Percentiles rank a stretch among this genome's conserved stretches.
These are phyloP conservation scores for Eucalyptus globulus DNA, from an alignment of 345 rosid genomes.

Conservation along the genomic window DNA sequence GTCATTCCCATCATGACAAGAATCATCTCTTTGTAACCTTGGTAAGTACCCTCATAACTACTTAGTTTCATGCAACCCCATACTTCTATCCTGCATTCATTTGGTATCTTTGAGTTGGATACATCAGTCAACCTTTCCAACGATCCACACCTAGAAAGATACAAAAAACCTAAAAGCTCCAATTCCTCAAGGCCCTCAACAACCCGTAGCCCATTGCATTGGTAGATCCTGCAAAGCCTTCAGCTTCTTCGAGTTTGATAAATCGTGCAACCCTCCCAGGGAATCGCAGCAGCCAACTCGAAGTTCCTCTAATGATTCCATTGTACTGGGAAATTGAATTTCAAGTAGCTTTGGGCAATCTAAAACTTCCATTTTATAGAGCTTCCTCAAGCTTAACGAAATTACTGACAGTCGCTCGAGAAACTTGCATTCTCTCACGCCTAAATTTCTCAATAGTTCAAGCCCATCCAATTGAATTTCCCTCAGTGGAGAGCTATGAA, in stretches of 20 bases:
- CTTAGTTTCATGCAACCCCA: fast-evolving
- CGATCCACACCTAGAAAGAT: fast-evolving
- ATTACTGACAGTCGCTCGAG: fast-evolving
- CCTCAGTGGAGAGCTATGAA: fast-evolving
- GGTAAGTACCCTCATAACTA: background rate
- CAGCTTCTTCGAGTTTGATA: background rate
- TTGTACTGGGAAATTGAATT: too few species aligned
- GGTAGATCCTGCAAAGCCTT: fast-evolving
- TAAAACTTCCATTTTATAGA: fast-evolving
- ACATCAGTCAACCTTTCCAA: too few species aligned
- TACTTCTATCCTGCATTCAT: fast-evolving
- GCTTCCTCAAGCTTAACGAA: too few species aligned
- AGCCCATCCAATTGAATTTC: too few species aligned
- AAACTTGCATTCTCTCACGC: too few species aligned
- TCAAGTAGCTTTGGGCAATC: too few species aligned
- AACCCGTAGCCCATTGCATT: background rate
- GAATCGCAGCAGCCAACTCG: fast-evolving
- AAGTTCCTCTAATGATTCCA: fast-evolving
- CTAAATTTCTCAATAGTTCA: too few species aligned
- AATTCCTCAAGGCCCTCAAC: too few species aligned
- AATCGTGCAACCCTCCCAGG: too few species aligned
- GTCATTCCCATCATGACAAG: background rate
- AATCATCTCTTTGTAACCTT: background rate
- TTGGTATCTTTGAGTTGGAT: too few species aligned
- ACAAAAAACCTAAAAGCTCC: fast-evolving